Percentiles rank a stretch among this genome's conserved stretches.
Conservation (phyloP, 768 basidiomycete genomes). For the Coprinellus micaceus region DNA sequence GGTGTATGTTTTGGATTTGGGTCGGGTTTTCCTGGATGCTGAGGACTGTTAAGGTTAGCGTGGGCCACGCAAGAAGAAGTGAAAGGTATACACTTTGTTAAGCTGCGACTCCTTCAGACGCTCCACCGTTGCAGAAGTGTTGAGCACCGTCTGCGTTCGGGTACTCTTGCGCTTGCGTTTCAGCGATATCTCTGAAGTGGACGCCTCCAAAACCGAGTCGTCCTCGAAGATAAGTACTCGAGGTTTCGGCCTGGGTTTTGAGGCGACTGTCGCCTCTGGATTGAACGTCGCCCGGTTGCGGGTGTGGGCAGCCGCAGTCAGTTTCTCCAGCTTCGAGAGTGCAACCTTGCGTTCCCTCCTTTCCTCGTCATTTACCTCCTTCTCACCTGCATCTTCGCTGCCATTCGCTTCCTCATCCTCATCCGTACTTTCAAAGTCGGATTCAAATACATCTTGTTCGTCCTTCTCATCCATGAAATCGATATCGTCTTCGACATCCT, state of each 20-base stretch:
- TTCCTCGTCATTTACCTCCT: slow-evolving; percentile 58
- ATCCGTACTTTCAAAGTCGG: slow-evolving; percentile 84
- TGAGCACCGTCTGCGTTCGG: slow-evolving; percentile 66
- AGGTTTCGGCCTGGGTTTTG: slow-evolving; percentile 24
- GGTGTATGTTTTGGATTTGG: slow-evolving; percentile 50
- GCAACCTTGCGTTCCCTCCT: slow-evolving; percentile 49
- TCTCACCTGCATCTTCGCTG: slow-evolving; percentile 50
- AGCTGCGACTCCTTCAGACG: slow-evolving; percentile 62
- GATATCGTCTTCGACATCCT: slow-evolving; percentile 66
- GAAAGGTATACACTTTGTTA: slow-evolving; percentile 45
- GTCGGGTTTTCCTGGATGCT: slow-evolving; percentile 59
- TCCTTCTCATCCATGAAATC: slow-evolving; percentile 76
- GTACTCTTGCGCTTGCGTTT: slow-evolving; percentile 53
- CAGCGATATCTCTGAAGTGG: not conserved
- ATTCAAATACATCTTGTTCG: slow-evolving; percentile 78
- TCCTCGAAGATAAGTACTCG: slow-evolving; percentile 4
- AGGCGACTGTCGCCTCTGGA: slow-evolving; percentile 37
- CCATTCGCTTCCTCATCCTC: slow-evolving; percentile 61
- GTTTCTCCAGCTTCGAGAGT: slow-evolving; percentile 55
- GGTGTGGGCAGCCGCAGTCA: slow-evolving; percentile 63
- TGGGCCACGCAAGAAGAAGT: not conserved
- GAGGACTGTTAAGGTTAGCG: slow-evolving; percentile 40
- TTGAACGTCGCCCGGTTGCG: slow-evolving; percentile 68
- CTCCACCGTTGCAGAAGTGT: slow-evolving; percentile 61
- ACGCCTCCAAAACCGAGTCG: not conserved